phyloP scores from a whole-genome alignment of 148 eudicot species.

The Cornus florida region DNA sequence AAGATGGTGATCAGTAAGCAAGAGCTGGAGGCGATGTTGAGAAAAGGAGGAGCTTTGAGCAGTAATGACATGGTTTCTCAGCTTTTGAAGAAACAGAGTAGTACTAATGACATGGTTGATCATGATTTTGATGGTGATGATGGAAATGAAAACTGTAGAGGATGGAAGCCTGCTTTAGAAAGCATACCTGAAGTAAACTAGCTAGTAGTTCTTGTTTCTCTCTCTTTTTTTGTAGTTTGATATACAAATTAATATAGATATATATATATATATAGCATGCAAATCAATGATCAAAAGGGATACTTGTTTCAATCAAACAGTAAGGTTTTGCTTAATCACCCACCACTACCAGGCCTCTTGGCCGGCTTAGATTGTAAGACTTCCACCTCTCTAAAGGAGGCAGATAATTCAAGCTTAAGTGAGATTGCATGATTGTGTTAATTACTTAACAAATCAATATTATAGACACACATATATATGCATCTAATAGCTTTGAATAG shows the following conservation, averaged over 20 bases:
- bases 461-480: too few species aligned
- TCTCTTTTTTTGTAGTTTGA: background rate
- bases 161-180: conserved; percentile 48
- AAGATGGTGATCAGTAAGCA: conserved; percentile 67
- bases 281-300: too few species aligned
- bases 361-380: too few species aligned
- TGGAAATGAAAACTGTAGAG: conserved; percentile 1
- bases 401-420: too few species aligned
- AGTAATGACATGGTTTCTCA: conserved; percentile 41
- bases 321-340: too few species aligned
- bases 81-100: conserved; percentile 24
- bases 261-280: too few species aligned
- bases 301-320: too few species aligned
- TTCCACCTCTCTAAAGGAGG: too few species aligned
- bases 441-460: too few species aligned
- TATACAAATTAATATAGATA: background rate
- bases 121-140: background rate
- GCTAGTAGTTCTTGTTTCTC: background rate
- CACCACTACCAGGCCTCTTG: too few species aligned
- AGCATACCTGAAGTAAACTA: conserved; percentile 51
- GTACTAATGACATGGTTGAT: background rate
- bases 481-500: background rate
- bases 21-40: conserved; percentile 58
- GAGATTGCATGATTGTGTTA: too few species aligned
- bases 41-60: conserved; percentile 39